These are phyloP conservation scores for Rhizopogon salebrosus DNA, from an alignment of 768 basidiomycete species.

Conservation along the genomic window DNA sequence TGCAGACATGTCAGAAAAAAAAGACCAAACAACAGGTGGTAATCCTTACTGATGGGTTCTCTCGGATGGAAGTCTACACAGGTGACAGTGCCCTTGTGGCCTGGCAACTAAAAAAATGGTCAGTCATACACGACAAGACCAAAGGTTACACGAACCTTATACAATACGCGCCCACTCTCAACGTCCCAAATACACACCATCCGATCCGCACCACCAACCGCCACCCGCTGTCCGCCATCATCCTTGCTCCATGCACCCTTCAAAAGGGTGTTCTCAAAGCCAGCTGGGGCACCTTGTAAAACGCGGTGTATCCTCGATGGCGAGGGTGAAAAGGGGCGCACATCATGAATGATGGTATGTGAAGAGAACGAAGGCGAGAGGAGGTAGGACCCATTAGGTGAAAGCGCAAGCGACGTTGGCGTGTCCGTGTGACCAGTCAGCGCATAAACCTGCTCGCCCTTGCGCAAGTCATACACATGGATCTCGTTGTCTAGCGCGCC, in stretches of 20 bases:
- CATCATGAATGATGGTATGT: conserved; percentile 83
- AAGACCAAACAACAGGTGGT: background rate
- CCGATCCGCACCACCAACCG: conserved; percentile 86
- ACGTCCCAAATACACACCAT: conserved; percentile 87
- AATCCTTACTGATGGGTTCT: conserved; percentile 82
- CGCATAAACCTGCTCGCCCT: conserved; percentile 72
- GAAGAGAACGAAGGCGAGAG: conserved; percentile 91
- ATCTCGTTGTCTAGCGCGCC: conserved; percentile 95
- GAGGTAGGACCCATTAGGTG: conserved; percentile 82
- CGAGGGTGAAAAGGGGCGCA: conserved; percentile 88
- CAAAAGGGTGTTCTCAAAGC: conserved; percentile 87
- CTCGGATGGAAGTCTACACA: conserved; percentile 95
- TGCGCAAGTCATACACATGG: conserved; percentile 89
- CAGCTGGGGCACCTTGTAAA: conserved; percentile 82
- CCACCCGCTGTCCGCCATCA: conserved; percentile 75
- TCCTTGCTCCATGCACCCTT: conserved; percentile 84
- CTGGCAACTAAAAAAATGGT: conserved; percentile 59
- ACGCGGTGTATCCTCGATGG: conserved; percentile 77
- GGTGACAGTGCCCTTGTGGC: conserved; percentile 95
- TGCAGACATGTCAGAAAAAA: conserved; percentile 23
- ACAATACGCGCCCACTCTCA: conserved; percentile 66
- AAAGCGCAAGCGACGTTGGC: conserved; percentile 87
- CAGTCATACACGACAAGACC: background rate
- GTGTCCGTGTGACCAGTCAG: conserved; percentile 88
- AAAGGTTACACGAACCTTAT: conserved; percentile 53